phyloP scores from a whole-genome alignment of 352 stramenopile species.

The Phytophthora rubi region DNA sequence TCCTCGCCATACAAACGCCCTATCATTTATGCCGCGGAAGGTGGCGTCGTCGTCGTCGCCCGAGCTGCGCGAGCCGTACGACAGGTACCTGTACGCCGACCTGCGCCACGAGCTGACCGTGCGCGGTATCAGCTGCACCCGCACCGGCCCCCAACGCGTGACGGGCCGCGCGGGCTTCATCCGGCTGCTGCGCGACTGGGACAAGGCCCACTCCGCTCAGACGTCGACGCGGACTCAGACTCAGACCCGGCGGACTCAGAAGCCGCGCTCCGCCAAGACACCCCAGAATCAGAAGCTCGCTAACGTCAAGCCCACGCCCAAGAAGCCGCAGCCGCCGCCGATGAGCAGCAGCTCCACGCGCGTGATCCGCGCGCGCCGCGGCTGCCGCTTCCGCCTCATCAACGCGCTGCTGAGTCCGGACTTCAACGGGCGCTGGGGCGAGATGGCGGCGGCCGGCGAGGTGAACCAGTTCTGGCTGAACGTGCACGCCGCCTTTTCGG shows the following conservation, averaged over 20 bases:
- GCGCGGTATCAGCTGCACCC: slow-evolving; percentile 31
- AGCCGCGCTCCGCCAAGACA: not conserved
- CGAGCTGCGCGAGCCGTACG: slow-evolving; percentile 54
- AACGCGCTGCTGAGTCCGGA: slow-evolving; percentile 69
- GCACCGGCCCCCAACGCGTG: slow-evolving; percentile 17
- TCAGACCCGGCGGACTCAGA: not conserved
- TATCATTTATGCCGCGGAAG: slow-evolving; percentile 28
- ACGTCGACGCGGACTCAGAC: not conserved
- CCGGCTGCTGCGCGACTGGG: slow-evolving; percentile 41
- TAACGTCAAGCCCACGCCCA: not conserved
- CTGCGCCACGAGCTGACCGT: slow-evolving; percentile 45
- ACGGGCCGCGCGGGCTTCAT: slow-evolving; percentile 38
- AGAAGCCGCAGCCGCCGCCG: not conserved
- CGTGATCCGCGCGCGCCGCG: slow-evolving; percentile 43
- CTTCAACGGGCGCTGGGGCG: slow-evolving; percentile 58
- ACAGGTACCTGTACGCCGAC: slow-evolving; percentile 36
- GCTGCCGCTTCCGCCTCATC: slow-evolving; percentile 74
- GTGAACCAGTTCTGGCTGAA: slow-evolving; percentile 65
- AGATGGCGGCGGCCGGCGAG: slow-evolving; percentile 46
- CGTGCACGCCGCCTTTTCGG: slow-evolving; percentile 63
- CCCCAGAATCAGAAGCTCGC: not conserved
- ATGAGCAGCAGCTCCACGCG: slow-evolving; percentile 8
- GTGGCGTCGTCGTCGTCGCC: not conserved
- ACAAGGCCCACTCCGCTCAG: slow-evolving; percentile 24
- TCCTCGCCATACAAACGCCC: slow-evolving; percentile 2